Base-by-base conservation (phyloP, 805 yeast species). In the Metschnikowia cerradonensis region DNA sequence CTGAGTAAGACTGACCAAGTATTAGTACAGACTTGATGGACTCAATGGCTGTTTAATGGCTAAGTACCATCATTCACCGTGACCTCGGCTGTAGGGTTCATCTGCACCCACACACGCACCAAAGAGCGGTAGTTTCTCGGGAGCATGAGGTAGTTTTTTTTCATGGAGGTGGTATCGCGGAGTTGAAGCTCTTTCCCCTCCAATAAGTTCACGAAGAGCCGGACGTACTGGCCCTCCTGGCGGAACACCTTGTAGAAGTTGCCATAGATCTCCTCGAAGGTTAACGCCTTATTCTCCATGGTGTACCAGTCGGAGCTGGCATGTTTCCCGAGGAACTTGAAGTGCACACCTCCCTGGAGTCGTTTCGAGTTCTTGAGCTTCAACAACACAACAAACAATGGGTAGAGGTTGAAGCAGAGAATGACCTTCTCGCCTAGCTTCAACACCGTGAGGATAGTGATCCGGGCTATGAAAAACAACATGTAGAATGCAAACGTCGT, bases 401-500 rank as follows among this genome's bases (percentile, higher is more conserved):
- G 99, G 62, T 86, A 81, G 63, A 91, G 91, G 62, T 91, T 92
- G 49, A 90, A 65, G 32, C 81, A 64, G 6, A 91, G 81, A 55
- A 89, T 74, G 0, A 74, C 45, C 39, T 84, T 71, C 56, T 89
- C 94, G 20, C 86, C 65, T 1, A 71, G 46, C 17, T 84, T 82
- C 35, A 79, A 70, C 1, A 75, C 47, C 2, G 72, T 49, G 39
- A 88, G 68, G 3, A 81, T 73, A 0, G 75, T 54, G 34, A 90
- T 60, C 49, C 90, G 73, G 4, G 84, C 71, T 0, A 76, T 53
- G 5, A 88, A 86, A 66, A 90, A 92, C 20, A 84, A 79, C 15
- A 83, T 58, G 62, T 94, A 94, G 63, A 91, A 94, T 13, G 94
- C 94, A 57, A 84, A 64, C 2, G 90, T 86, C 0, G 99, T 94